phyloP scores from a whole-genome alignment of 164 flowering plant species.

The Brasenia schreberi region DNA sequence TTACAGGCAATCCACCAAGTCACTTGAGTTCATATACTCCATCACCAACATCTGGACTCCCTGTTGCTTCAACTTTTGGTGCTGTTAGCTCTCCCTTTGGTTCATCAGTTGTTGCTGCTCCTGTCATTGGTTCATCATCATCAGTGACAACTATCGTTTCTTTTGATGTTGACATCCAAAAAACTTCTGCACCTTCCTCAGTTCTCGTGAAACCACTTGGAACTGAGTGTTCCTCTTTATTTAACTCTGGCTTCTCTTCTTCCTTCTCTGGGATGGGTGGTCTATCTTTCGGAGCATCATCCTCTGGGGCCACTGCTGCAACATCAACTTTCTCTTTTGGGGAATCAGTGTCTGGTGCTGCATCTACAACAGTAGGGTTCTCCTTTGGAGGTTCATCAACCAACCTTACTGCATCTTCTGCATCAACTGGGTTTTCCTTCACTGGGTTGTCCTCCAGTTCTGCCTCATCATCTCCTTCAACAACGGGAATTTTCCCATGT shows the following conservation, averaged over 20 bases:
- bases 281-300: constrained; percentile 38
- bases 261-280: constrained; percentile 19
- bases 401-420: neutral
- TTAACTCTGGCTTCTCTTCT: constrained; percentile 23
- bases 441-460: neutral
- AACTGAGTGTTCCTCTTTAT: constrained; percentile 5
- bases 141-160: constrained; percentile 10
- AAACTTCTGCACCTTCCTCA: neutral
- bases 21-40: constrained; percentile 39
- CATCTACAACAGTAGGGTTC: neutral
- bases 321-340: neutral
- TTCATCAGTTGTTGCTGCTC: constrained; percentile 24
- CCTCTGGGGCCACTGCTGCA: constrained; percentile 15
- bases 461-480: neutral
- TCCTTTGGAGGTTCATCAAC: neutral
- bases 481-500: neutral
- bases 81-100: constrained; percentile 28
- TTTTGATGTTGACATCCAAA: neutral
- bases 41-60: constrained; percentile 25
- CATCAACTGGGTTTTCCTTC: neutral
- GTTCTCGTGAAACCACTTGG: neutral
- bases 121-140: constrained; percentile 26
- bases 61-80: constrained; percentile 21
- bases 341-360: neutral
- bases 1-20: constrained; percentile 20